Percentiles rank a stretch among this genome's conserved stretches.
Evolutionary conservation across 2,329 filamentous ascomycete genomes (phyloP).

Genomic region (Xylariomycetidae sp.): DNA sequence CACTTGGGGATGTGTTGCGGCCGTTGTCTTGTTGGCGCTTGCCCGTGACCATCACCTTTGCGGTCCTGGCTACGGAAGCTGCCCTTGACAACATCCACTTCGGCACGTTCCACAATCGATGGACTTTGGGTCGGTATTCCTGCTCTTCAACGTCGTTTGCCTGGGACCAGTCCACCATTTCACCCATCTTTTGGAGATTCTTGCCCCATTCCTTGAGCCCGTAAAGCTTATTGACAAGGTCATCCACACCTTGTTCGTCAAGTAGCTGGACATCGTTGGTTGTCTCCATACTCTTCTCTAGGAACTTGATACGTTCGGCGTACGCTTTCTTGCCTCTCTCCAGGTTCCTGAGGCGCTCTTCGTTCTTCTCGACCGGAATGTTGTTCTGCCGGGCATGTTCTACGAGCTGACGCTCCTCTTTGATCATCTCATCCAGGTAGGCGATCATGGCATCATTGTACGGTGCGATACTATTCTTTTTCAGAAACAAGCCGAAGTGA

Average conservation of each 20-base stretch:
- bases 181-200: conserved; percentile 2
- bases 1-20: too few species aligned
- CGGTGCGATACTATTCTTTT: conserved; percentile 30
- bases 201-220: conserved; percentile 2
- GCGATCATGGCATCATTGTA: conserved; percentile 37
- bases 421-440: conserved; percentile 34
- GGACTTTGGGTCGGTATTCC: conserved; percentile 1
- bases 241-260: conserved; percentile 5
- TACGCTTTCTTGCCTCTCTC: conserved; percentile 5
- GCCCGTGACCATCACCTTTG: too few species aligned
- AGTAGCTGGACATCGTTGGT: not conserved
- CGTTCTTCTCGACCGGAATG: conserved; percentile 2
- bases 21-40: too few species aligned
- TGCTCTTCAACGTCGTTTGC: conserved; percentile 4
- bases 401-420: conserved; percentile 22
- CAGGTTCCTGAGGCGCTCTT: conserved; percentile 2
- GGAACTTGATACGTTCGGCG: conserved; percentile 2
- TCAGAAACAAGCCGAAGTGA: conserved; percentile 34
- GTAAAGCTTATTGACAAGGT: conserved; percentile 6
- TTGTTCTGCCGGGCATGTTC: not conserved
- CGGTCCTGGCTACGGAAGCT: too few species aligned
- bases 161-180: conserved; percentile 6
- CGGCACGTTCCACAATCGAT: too few species aligned
- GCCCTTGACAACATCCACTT: too few species aligned
- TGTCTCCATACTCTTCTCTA: conserved; percentile 1